Percentiles rank a stretch among this genome's conserved stretches.
phyloP scores from a whole-genome alignment of 805 yeast genomes.

The Zygosaccharomyces gambellarensis region DNA sequence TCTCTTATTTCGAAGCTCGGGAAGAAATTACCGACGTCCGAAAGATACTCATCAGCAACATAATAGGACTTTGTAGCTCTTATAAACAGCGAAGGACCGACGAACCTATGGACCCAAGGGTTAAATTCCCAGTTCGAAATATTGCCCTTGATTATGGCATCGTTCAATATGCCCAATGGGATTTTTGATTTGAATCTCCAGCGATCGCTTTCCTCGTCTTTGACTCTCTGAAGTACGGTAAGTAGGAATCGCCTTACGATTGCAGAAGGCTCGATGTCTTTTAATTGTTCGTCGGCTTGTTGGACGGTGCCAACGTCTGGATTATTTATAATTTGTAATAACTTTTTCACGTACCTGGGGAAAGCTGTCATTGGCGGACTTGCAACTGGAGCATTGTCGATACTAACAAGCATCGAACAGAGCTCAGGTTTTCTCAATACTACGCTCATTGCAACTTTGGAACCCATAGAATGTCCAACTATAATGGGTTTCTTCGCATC shows the following conservation, averaged over 20 bases:
- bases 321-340: conserved; percentile 52
- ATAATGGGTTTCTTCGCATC: conserved; percentile 48
- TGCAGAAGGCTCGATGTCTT: conserved; percentile 54
- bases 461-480: conserved; percentile 89
- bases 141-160: conserved; percentile 57
- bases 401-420: conserved; percentile 60
- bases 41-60: conserved; percentile 76
- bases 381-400: conserved; percentile 87
- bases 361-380: conserved; percentile 55
- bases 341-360: conserved; percentile 58
- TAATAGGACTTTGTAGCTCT: conserved; percentile 74
- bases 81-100: conserved; percentile 71
- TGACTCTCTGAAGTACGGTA: conserved; percentile 35
- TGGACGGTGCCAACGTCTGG: conserved; percentile 44
- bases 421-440: conserved; percentile 62
- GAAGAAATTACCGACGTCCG: conserved; percentile 68
- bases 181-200: conserved; percentile 39
- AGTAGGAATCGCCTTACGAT: conserved; percentile 72
- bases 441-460: conserved; percentile 86
- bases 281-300: conserved; percentile 64
- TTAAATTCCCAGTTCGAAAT: conserved; percentile 77
- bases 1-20: conserved; percentile 73
- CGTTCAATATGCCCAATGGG: conserved; percentile 67
- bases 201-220: conserved; percentile 25
- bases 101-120: conserved; percentile 48